Base-by-base conservation (phyloP, 257 asterid species). In the Lithospermum erythrorhizon region DNA sequence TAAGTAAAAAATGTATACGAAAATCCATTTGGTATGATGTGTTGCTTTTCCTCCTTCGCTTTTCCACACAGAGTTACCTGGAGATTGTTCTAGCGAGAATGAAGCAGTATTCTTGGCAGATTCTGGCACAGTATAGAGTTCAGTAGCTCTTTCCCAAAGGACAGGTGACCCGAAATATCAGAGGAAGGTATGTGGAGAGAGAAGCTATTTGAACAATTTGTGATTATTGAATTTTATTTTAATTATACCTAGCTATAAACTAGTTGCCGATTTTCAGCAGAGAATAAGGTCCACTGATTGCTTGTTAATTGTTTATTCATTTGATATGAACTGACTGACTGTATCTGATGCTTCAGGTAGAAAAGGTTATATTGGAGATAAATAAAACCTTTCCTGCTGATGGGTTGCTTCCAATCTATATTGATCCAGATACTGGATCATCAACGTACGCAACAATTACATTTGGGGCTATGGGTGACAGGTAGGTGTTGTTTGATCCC, bases 391-490 rank as follows among this genome's bases (percentile, higher is more conserved):
- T 93, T 66, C 98, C 98, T 9, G 64, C 74, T 55, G 98, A 93
- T 77, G 98, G 98, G 67, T 79, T 93, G 72, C 96, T 93, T 71
- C 98, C 98, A 68, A 89, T 93, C 65, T 93, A 89, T 71, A 83
- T 93, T 21, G 81, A 84, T 77, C 95, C 97, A n/a, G 79, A 84
- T 52, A 81, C 70, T 65, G 95, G 94, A 64, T 62, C 87, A 56
- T 74, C 81, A 68, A 75, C 97, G 3, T 78, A 89, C 75, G 83
- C 98, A 55, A 73, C 98, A 72, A 84, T 89, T 55, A 93, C 98
- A 60, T 93, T 89, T 79, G 98, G 98, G 66, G 98, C 98, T 72
- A 93, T 93, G 98, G 98, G 98, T 52, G 98, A 93, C 89, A 93
- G 98, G 98, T 93, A 66, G 57, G 29, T 53, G 14, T 53, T 53